Base-by-base conservation (phyloP, 129 eudicot genomes). In the Kitagawia praeruptora region DNA sequence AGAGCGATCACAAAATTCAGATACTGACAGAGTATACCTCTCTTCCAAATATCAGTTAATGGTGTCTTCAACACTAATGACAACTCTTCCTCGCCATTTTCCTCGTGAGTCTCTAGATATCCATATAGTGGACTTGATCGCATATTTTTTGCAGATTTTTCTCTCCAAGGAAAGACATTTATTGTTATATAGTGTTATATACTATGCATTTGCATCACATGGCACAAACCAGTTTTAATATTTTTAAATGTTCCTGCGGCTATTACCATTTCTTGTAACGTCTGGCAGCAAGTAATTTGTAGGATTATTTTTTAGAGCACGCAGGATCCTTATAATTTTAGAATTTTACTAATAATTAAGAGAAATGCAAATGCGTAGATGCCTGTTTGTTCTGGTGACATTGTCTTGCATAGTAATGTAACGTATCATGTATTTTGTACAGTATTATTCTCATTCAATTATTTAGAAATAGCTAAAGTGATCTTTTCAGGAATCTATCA, bases 51-150 rank as follows among this genome's bases (percentile, higher is more conserved):
- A 90, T 84, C 90, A 86, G 9, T 80, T 90, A 78, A 86, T 89
- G 47, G 90, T 89, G 75, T 90, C 92, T 83, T 95, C 98, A 54
- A 85, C 87, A 83, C 94, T 95, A 73, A 90, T 95, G 98, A 91
- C 92, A 77, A 86, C 92, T 74, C 92, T 95, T 85, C 97, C 97
- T 76, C 88, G 86, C 13, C 94, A 85, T 74, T 95, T 95, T 86
- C 91, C 96, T 51, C 96, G 98, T 92, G 89, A 47, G 79, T 73
- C 56, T 83, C 49, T 15, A 71, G 23, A 71, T 71, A 8, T 70
- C 5, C 4, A 21, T 41, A 6, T 23, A 71, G 16, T 73, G 53
- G 4, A 41, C 53, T 18, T 13, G 47, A 5, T 70, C n/a, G 8
- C 34, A 23, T 73, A 44, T 72, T 27, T n/a, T 72, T 18, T 41